Conservation (phyloP, 805 yeast species). For the Myxozyma neglecta region DNA sequence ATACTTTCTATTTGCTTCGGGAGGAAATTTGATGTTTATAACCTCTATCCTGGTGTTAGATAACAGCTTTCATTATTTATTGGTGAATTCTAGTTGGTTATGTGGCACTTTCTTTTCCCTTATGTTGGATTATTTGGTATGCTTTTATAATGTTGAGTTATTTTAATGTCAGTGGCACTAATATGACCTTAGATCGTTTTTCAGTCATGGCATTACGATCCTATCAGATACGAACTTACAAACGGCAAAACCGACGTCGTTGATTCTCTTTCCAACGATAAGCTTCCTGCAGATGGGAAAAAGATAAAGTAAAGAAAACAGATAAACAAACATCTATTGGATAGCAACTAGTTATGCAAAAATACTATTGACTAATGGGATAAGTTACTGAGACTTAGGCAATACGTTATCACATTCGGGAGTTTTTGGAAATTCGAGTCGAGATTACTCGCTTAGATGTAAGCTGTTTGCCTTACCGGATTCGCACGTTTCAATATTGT, state of each 20-base stretch:
- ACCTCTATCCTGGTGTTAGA: conserved; percentile 73
- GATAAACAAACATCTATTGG: background rate
- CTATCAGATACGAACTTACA: background rate
- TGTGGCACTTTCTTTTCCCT: conserved; percentile 90
- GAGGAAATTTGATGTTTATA: conserved; percentile 90
- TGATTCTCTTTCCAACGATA: background rate
- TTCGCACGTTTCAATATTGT: too few relatives aligned
- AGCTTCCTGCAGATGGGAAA: background rate
- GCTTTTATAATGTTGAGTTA: background rate
- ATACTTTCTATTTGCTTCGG: conserved; percentile 91
- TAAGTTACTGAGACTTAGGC: too few relatives aligned
- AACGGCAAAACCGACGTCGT: background rate
- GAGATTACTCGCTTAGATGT: too few relatives aligned
- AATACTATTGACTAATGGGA: background rate
- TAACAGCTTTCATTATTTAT: conserved; percentile 63
- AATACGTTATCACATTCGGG: too few relatives aligned
- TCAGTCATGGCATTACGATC: conserved; percentile 30
- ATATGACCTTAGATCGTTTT: conserved; percentile 18
- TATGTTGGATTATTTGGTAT: conserved; percentile 54
- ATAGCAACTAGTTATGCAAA: background rate
- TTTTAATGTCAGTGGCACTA: background rate
- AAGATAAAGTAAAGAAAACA: background rate
- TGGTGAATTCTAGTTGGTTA: conserved; percentile 89
- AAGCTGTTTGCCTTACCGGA: too few relatives aligned
- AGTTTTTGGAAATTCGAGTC: too few relatives aligned